These are phyloP conservation scores for Paulinella micropora DNA, from an alignment of 78 protist species.

Conservation along the genomic window DNA sequence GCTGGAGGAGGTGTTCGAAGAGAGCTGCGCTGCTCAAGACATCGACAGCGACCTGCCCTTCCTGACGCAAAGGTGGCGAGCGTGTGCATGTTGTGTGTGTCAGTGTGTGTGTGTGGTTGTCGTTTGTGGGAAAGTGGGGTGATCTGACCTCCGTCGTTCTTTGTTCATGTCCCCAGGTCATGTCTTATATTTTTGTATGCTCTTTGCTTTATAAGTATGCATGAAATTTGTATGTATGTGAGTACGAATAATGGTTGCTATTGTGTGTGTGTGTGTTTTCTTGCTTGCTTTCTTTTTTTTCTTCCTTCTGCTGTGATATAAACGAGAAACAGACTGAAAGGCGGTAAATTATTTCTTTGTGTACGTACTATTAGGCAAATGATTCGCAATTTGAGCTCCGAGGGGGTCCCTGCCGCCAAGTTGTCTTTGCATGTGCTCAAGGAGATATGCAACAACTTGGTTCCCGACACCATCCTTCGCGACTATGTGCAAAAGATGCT, in stretches of 20 bases:
- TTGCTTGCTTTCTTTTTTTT: too few species aligned
- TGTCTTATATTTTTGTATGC: too few species aligned
- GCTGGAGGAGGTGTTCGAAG: slow-evolving; percentile 2
- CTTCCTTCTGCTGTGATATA: neutral
- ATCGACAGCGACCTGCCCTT: neutral
- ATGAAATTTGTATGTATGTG: too few species aligned
- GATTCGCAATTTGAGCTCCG: slow-evolving; percentile 10
- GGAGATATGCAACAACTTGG: neutral
- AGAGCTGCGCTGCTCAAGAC: neutral
- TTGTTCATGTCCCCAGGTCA: too few species aligned
- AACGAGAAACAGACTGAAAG: neutral
- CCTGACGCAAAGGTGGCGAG: too few species aligned
- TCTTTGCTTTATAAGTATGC: too few species aligned
- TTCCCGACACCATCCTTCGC: slow-evolving; percentile 18
- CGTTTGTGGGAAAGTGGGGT: too few species aligned
- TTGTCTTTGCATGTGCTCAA: too few species aligned
- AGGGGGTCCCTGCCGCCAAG: too few species aligned
- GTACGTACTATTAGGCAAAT: neutral
- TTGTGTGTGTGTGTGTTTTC: neutral
- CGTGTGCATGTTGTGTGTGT: too few species aligned
- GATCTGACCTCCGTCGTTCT: too few species aligned
- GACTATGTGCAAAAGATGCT: neutral
- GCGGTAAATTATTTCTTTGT: neutral
- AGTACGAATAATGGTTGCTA: neutral
- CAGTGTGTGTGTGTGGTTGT: too few species aligned